Evolutionary conservation across 2,329 filamentous ascomycete genomes (phyloP), one percentile per base, ranked within the genome.

Genomic region (Neopestalotiopsis sp.): DNA sequence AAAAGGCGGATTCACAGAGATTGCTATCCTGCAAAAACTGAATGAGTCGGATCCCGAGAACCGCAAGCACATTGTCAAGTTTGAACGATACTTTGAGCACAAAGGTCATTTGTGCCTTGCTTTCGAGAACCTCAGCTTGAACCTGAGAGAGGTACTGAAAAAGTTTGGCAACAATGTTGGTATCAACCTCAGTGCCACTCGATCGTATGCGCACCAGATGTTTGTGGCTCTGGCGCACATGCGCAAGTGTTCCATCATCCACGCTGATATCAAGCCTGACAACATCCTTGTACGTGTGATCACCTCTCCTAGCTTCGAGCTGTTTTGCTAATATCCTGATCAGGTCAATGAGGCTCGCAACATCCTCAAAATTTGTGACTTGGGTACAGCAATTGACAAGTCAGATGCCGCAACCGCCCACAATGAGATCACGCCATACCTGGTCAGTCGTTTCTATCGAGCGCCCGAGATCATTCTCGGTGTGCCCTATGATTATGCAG

Each of bases 391-490:
- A 34, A 95, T 95, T 68, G 93, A 97, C 76, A 91, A 92, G 67
- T 92, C 93, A 13, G 96, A 99, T 74, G 88, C 88, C 1, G 87
- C 87, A 24, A 89, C 87, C n/a, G 86, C 87, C 10, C 87, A 89
- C 69, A 96, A 93, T 72, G 94, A 97, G 76, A 92, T 97, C 71
- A 97, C 94, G 0, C 94, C 94, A 13, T 98, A 98, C 78, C 90
- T 99, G 1, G 94, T 98, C 77, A 98, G 94, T 83, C 92, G 97
- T 68, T 99, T 98, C 82, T 99, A 99, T 80, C 92, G 96, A 70
- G 96, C 96, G 3, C 96, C 97, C 2, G 96, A 99, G 82, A 94
- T 99, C 77, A 97, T 99, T 71, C 87, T 99, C 3, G 96, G 96
- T n/a, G 95, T 98, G 84, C 92, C 93, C 10, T 97, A 97, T 79